A percentile compares a stretch with the other conserved stretches of the same genome.
Conservation (phyloP, 1,139 yeast species). For the Barnettozyma hawaiiensis region DNA sequence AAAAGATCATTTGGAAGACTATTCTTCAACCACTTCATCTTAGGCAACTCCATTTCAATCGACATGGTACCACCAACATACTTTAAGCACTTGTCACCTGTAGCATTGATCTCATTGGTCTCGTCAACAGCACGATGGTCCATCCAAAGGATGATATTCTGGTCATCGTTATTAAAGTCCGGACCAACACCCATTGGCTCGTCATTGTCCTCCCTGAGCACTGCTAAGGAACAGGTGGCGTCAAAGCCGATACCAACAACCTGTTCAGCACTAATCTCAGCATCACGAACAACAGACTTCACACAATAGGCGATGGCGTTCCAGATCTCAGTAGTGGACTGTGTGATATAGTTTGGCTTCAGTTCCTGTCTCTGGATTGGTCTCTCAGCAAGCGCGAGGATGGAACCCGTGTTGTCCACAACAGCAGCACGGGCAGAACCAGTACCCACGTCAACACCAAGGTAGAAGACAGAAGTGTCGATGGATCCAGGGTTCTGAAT, state of each 20-base stretch:
- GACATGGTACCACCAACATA: conserved; percentile 98
- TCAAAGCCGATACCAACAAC: conserved; percentile 92
- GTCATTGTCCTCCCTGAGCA: conserved; percentile 58
- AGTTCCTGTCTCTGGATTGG: conserved; percentile 73
- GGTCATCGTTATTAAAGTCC: conserved; percentile 62
- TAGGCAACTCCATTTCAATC: conserved; percentile 96
- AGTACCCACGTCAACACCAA: conserved; percentile 97
- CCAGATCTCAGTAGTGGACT: conserved; percentile 93
- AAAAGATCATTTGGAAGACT: conserved; percentile 63
- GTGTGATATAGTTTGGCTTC: conserved; percentile 69
- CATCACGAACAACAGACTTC: conserved; percentile 61
- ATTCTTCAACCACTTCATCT: conserved; percentile 92
- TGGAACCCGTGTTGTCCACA: conserved; percentile 77
- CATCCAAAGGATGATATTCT: conserved; percentile 94
- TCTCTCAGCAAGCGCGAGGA: conserved; percentile 73
- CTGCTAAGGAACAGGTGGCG: conserved; percentile 94
- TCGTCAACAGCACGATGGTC: conserved; percentile 95
- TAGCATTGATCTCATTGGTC: conserved; percentile 72
- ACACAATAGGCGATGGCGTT: conserved; percentile 80
- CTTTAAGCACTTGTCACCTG: conserved; percentile 71
- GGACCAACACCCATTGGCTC: conserved; percentile 90
- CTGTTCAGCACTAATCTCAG: conserved; percentile 59
- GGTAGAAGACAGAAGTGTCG: conserved; percentile 38
- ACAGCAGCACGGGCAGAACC: conserved; percentile 96
- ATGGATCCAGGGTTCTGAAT: conserved; percentile 24